A percentile compares a stretch with the other conserved stretches of the same genome.
These are phyloP conservation scores for Citeromyces hawaiiensis DNA, from an alignment of 1,139 yeast genomes.

Conservation along the genomic window DNA sequence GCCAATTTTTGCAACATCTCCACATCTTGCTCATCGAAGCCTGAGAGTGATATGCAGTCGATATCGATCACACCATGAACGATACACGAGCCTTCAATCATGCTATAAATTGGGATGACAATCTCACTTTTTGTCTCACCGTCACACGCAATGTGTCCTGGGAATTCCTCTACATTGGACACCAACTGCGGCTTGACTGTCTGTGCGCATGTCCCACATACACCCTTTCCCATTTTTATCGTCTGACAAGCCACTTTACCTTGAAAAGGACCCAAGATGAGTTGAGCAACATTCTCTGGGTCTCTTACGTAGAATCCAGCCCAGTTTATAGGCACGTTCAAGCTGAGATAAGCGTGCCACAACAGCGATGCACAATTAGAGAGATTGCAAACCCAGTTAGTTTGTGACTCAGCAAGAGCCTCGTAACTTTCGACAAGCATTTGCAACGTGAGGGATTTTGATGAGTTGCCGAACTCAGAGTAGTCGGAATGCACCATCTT, in stretches of 20 bases:
- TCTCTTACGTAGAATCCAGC: conserved; percentile 72
- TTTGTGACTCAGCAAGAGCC: conserved; percentile 48
- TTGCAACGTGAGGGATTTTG: conserved; percentile 47
- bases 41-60: conserved; percentile 55
- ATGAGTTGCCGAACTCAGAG: conserved; percentile 26
- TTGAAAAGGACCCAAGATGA: conserved; percentile 85
- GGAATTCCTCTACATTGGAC: conserved; percentile 59
- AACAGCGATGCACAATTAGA: conserved; percentile 76
- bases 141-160: conserved; percentile 96
- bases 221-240: conserved; percentile 72
- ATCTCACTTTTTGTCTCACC: conserved; percentile 90
- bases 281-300: conserved; percentile 21
- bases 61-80: conserved; percentile 71
- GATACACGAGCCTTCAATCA: conserved; percentile 16
- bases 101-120: conserved; percentile 62
- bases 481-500: conserved; percentile 51
- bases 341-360: conserved; percentile 76
- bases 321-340: conserved; percentile 64
- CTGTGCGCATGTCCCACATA: conserved; percentile 78
- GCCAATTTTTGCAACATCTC: conserved; percentile 49
- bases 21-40: conserved; percentile 55
- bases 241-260: conserved; percentile 94
- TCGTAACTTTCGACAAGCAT: conserved; percentile 45
- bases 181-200: conserved; percentile 55
- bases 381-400: conserved; percentile 80